Percentiles rank a stretch among this genome's conserved stretches.
These are phyloP conservation scores for Pyrus betulifolia DNA, from an alignment of 306 rosid genomes.

Conservation along the genomic window DNA sequence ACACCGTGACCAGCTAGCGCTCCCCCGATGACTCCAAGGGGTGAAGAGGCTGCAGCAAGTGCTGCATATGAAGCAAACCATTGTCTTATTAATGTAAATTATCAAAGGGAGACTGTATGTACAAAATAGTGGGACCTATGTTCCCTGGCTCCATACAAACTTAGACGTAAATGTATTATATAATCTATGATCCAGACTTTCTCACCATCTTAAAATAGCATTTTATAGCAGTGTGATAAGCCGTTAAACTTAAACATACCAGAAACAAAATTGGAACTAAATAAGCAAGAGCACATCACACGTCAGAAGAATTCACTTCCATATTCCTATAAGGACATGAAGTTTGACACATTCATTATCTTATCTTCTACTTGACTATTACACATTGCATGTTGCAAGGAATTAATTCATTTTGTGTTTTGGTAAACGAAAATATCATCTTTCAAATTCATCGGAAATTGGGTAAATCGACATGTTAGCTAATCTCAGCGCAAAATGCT, in stretches of 20 bases:
- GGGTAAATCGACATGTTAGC: not conserved
- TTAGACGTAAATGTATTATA: not conserved
- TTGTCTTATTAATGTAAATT: constrained; percentile 1
- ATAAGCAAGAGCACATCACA: not conserved
- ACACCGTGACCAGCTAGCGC: constrained; percentile 89
- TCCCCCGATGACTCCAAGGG: constrained; percentile 92
- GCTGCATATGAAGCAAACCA: constrained; percentile 39
- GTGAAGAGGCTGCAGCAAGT: constrained; percentile 97
- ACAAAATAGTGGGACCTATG: constrained; percentile 1
- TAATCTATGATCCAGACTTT: not conserved
- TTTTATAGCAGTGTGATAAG: not conserved
- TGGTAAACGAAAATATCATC: not conserved
- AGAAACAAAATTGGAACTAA: not conserved
- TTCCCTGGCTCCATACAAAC: not conserved
- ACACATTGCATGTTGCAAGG: not conserved
- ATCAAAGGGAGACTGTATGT: not conserved
- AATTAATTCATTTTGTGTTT: not conserved
- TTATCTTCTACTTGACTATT: not conserved
- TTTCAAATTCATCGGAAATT: constrained; percentile 6
- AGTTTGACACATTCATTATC: not conserved
- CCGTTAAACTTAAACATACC: not conserved
- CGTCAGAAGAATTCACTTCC: not conserved
- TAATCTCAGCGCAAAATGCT: not conserved
- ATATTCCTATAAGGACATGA: too few species aligned
- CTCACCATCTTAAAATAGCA: not conserved